Evolutionary conservation across 306 rosid genomes (phyloP), one percentile per base, ranked within the genome.

Genomic region (Aeschynomene evenia): DNA sequence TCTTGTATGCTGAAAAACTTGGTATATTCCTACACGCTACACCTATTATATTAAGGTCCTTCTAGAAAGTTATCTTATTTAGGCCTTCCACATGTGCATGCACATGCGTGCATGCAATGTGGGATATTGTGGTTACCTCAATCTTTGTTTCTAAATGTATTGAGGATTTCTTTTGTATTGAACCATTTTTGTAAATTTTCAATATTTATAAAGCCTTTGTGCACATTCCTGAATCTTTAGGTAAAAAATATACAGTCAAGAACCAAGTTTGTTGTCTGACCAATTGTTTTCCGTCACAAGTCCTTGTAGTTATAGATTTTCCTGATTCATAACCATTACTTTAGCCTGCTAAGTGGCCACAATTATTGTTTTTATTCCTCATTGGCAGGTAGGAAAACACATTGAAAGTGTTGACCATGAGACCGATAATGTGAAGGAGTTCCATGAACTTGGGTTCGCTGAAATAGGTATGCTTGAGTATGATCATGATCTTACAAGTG

Each of bases 391-490:
- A 16, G 83, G 74, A 4, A 36, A 56, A 65, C 78, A 48, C 51
- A 26, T 46, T 69, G 66, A 31, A 69, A 37, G 37, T 71, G 61
- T 42, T 60, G 76, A 58, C 43, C 79, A 21, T 63, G 77, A 70
- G 40, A 49, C 36, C 34, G 79, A 77, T 23, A 72, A 66, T 52
- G 34, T 34, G 70, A 80, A 63, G n/a, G 84, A 69, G 21, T 70
- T 76, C 73, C 81, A 68, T 36, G 89, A 85, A 65, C 80, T 71
- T 63, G 77, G 82, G 58, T 58, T 80, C 51, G 84, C 79, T 54
- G 89, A 83, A 72, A 70, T 78, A 20, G 89, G 79, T 69, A 60
- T 74, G 55, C 54, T 67, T 16, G 77, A 87, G 74, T 76, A 85
- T 60, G 70, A 73, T 56, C 75, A 85, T 60, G 70, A 73, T 56